Evolutionary conservation across 192 early-diverging fungal genomes (phyloP), one percentile per base, ranked within the genome.

Genomic region (Backusella sp.): DNA sequence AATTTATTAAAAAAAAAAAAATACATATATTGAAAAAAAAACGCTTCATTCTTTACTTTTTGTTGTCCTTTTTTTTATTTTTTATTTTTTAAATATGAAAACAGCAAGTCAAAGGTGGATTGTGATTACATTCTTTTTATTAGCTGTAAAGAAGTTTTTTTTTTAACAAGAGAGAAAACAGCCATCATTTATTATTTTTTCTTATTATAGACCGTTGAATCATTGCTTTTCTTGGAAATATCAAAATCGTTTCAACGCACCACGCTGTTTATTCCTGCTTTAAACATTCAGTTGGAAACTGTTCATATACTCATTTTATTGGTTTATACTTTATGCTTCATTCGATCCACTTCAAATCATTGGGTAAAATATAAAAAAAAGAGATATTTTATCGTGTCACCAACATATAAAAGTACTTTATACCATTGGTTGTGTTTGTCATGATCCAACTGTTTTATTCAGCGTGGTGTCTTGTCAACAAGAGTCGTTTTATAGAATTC

Each of bases 311-410:
- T 32, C 19, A 21, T 53, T 53, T 6, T 72, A 35, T 19, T 72
- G 8, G 15, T 72, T 28, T 72, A 72, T 35, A 46, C 49, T 32
- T 32, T 30, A 19, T 28, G 42, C 30, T 46, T 72, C 3, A 32
- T 35, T 19, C 17, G 32, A 17, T 34, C 49, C 2, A 53, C 46
- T 32, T 32, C 49, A 30, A 72, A 52, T 52, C 44, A 72, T 34
- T 72, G 71, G 71, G 71, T 72, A 72, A 72, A 34, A n/a, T n/a
- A n/a, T n/a, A n/a, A n/a, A 52, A 46, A 3, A 66, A 1, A 34
- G 5, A 17, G 6, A 36, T 7, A 19, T 35, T 0, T 4, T 9
- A 9, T 26, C 8, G 12, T 68, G 4, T 67, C 32, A 67, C 35
- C 6, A 67, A 36, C 19, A 35, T 34, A 19, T 34, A 12, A 42